Evolutionary conservation across 1,284 basidiomycete species (phyloP).

Genomic region (Microbotryum scabiosae): DNA sequence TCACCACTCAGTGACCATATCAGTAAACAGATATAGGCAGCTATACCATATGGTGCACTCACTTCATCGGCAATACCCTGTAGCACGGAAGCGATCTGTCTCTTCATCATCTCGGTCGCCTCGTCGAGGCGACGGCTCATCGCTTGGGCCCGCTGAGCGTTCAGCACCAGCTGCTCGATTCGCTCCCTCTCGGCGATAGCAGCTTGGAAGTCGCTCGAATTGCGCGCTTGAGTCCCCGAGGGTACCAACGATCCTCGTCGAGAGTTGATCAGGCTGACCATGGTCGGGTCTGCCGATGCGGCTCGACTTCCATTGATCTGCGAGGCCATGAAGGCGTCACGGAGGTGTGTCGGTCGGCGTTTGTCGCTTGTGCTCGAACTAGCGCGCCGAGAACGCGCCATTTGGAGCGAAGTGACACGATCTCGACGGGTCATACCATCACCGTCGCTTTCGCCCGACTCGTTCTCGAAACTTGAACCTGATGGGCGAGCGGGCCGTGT

Average conservation of each 20-base stretch:
- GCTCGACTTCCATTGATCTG: background rate
- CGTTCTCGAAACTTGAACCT: too few relatives aligned
- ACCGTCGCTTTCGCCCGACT: too few relatives aligned
- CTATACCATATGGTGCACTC: background rate
- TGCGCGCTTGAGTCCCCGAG: background rate
- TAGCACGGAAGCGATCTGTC: slow-evolving; percentile 9
- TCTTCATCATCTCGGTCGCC: slow-evolving; percentile 7
- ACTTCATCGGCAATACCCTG: slow-evolving; percentile 25
- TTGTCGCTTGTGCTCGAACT: slow-evolving; percentile 8
- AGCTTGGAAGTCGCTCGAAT: background rate
- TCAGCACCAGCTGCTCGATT: slow-evolving; percentile 1
- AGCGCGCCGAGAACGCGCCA: slow-evolving; percentile 4
- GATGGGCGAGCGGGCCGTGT: too few relatives aligned
- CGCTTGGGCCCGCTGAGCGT: background rate
- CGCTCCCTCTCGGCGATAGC: background rate
- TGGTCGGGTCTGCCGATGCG: slow-evolving; percentile 3
- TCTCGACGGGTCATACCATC: too few relatives aligned
- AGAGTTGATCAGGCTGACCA: background rate
- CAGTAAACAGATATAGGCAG: background rate
- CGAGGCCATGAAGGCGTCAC: slow-evolving; percentile 1
- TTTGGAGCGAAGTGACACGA: background rate
- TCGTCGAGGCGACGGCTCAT: background rate
- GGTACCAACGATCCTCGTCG: slow-evolving; percentile 4
- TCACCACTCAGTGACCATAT: background rate
- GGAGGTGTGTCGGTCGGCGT: background rate